These are phyloP conservation scores for Mollisia scopiformis DNA, from an alignment of 2,329 filamentous ascomycete species.

Conservation along the genomic window DNA sequence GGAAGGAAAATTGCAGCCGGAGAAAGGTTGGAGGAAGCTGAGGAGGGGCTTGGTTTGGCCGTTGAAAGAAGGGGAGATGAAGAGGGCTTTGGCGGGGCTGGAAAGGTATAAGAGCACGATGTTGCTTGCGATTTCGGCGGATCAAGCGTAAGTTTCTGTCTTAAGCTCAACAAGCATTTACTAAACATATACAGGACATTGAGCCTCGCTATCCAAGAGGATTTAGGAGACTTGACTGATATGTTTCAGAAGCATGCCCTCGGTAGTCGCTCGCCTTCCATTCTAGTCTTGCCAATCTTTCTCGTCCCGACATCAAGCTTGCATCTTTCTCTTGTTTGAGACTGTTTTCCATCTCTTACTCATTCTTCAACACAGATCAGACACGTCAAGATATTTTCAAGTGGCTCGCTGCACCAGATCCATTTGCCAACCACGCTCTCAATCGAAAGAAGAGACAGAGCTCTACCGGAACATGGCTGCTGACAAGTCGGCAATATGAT, in stretches of 20 bases:
- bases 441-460: constrained; percentile 27
- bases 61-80: constrained; percentile 22
- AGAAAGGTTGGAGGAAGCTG: constrained; percentile 20
- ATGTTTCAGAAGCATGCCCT: constrained; percentile 18
- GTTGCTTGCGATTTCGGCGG: constrained; percentile 23
- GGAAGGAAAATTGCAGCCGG: constrained; percentile 19
- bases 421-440: constrained; percentile 25
- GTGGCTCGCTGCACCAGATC: constrained; percentile 32
- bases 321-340: too few species aligned
- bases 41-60: constrained; percentile 24
- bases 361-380: constrained; percentile 9
- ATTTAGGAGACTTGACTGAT: constrained; percentile 16
- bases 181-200: constrained; percentile 9
- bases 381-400: constrained; percentile 14
- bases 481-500: constrained; percentile 27
- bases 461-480: constrained; percentile 31
- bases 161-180: background rate
- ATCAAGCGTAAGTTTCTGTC: constrained; percentile 21
- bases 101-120: constrained; percentile 26
- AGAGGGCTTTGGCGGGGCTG: constrained; percentile 17
- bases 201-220: constrained; percentile 19
- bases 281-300: too few species aligned
- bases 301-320: too few species aligned
- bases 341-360: background rate
- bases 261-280: constrained; percentile 10